A percentile compares a stretch with the other conserved stretches of the same genome.
These are phyloP conservation scores for Maudiozyma saulgeensis DNA, from an alignment of 805 yeast species.

Conservation along the genomic window DNA sequence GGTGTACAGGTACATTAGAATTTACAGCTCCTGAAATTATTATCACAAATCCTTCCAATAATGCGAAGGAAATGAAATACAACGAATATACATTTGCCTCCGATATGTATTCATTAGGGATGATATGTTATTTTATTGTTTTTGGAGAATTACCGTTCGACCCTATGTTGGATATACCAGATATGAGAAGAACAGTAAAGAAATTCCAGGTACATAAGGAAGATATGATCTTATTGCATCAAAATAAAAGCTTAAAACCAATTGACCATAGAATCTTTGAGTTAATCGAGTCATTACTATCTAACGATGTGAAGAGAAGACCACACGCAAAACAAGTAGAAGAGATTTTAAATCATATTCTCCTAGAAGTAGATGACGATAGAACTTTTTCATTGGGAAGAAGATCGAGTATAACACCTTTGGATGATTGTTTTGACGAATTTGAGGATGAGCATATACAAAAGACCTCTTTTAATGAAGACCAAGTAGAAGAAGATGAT, in stretches of 20 bases:
- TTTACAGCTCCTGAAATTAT: slow-evolving; percentile 81
- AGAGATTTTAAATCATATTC: slow-evolving; percentile 16
- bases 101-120: slow-evolving; percentile 75
- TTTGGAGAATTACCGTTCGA: slow-evolving; percentile 61
- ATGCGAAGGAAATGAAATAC: slow-evolving; percentile 23
- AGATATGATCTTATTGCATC: slow-evolving; percentile 11
- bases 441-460: not conserved
- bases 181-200: slow-evolving; percentile 30
- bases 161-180: slow-evolving; percentile 15
- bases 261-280: slow-evolving; percentile 27
- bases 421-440: not conserved
- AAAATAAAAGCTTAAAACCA: slow-evolving; percentile 10
- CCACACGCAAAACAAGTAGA: slow-evolving; percentile 37
- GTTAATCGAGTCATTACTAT: slow-evolving; percentile 34
- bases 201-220: slow-evolving; percentile 21
- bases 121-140: slow-evolving; percentile 69
- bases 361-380: not conserved
- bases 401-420: not conserved
- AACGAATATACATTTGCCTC: slow-evolving; percentile 60
- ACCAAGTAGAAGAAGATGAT: not conserved
- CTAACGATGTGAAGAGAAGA: slow-evolving; percentile 31
- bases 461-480: not conserved
- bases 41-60: slow-evolving; percentile 12
- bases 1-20: slow-evolving; percentile 81
- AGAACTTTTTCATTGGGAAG: not conserved